phyloP scores from a whole-genome alignment of 2,329 filamentous ascomycete genomes.

The Aspergillus sp. region DNA sequence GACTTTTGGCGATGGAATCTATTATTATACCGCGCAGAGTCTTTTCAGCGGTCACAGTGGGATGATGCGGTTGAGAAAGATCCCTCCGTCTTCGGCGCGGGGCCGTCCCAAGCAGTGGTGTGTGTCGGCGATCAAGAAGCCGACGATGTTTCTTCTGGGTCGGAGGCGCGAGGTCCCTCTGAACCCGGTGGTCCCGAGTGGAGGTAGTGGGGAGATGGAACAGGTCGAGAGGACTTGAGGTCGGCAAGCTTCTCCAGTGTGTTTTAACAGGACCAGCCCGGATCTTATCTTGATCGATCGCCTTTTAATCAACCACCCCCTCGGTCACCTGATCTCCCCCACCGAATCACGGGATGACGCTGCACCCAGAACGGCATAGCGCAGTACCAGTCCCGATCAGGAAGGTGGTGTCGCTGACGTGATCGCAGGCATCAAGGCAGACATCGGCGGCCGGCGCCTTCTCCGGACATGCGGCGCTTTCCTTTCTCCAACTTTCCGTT shows the following conservation, averaged over 20 bases:
- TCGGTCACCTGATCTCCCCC: neutral
- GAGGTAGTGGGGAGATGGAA: neutral
- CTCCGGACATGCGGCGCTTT: neutral
- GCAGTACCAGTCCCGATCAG: neutral
- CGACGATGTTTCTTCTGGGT: conserved; percentile 15
- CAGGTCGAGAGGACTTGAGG: neutral
- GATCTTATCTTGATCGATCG: conserved; percentile 2
- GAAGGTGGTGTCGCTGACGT: neutral
- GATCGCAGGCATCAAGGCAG: neutral
- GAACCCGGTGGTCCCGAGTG: neutral
- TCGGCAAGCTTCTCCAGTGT: neutral
- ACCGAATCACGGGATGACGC: neutral
- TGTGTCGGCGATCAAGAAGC: conserved; percentile 17
- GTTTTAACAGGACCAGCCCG: neutral
- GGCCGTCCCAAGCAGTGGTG: conserved; percentile 15
- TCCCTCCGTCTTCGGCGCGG: conserved; percentile 28
- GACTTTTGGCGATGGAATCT: neutral
- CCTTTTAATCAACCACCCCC: neutral
- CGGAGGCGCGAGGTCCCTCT: conserved; percentile 9
- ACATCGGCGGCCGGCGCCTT: neutral
- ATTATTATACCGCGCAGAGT: neutral
- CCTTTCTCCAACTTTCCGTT: neutral
- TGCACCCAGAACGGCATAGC: neutral
- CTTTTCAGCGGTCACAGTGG: conserved; percentile 16
- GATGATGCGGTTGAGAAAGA: conserved; percentile 28